phyloP scores from a whole-genome alignment of 495 filamentous ascomycete genomes.

The Daldinia childiae region DNA sequence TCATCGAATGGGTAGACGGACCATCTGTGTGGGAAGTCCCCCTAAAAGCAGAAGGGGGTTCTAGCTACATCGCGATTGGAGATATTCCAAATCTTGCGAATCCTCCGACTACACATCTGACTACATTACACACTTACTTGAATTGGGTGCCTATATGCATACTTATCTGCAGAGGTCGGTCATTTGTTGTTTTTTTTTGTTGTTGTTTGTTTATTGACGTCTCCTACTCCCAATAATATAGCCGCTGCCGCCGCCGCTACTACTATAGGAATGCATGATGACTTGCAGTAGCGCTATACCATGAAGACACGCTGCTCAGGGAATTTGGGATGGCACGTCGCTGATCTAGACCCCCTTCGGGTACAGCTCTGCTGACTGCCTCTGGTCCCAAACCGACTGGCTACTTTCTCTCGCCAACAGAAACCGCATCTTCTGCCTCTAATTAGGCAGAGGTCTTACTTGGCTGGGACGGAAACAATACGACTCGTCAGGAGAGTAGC shows the following conservation, averaged over 20 bases:
- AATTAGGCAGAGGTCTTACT: conserved; percentile 7
- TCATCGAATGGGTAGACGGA: neutral
- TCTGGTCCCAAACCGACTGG: conserved; percentile 22
- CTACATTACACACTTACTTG: neutral
- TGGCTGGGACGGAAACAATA: neutral
- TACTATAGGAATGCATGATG: conserved; percentile 33
- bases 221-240: conserved; percentile 25
- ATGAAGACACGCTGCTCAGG: conserved; percentile 17
- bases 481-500: conserved; percentile 16
- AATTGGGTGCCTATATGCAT: too few species aligned
- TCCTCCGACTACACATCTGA: neutral
- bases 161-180: neutral
- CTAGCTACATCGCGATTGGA: neutral
- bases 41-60: neutral
- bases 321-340: neutral
- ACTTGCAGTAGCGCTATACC: conserved; percentile 36
- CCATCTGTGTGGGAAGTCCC: neutral
- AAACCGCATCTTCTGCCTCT: conserved; percentile 5
- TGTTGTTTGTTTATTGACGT: conserved; percentile 31
- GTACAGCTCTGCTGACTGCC: conserved; percentile 19
- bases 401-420: conserved; percentile 12
- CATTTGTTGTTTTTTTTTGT: neutral
- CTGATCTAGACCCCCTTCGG: conserved; percentile 31
- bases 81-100: conserved; percentile 38
- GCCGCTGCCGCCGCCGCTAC: conserved; percentile 15